A percentile compares a stretch with the other conserved stretches of the same genome.
phyloP scores from a whole-genome alignment of 1,139 yeast species.

The Kodamaea ohmeri region DNA sequence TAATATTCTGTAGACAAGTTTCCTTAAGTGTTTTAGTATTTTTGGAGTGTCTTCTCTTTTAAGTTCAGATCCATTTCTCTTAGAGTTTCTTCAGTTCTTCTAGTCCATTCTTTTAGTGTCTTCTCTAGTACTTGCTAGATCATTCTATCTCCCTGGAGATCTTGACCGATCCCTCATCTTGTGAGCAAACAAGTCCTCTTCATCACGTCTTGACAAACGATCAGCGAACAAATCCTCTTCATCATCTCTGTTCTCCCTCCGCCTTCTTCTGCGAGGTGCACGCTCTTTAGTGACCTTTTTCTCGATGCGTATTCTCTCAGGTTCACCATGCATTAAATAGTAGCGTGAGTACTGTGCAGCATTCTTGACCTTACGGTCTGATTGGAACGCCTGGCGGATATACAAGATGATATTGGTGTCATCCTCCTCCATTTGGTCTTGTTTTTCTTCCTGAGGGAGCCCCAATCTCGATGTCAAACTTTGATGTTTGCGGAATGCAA shows the following conservation, averaged over 20 bases:
- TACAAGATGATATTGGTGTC: conserved; percentile 40
- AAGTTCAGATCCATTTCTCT: too few species aligned
- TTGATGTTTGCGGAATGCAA: conserved; percentile 36
- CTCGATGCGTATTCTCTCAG: conserved; percentile 38
- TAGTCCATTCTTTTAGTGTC: background rate
- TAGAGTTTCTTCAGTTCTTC: too few species aligned
- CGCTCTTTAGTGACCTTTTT: conserved; percentile 12
- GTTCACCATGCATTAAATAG: conserved; percentile 73
- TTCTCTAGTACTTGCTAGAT: background rate
- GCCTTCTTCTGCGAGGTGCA: conserved; percentile 9
- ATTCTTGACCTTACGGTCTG: conserved; percentile 58
- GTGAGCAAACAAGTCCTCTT: conserved; percentile 43
- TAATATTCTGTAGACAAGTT: too few species aligned
- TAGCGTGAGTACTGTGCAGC: conserved; percentile 63
- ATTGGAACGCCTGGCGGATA: conserved; percentile 50
- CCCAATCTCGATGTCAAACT: conserved; percentile 34
- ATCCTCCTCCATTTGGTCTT: conserved; percentile 40
- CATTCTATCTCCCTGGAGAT: conserved; percentile 17
- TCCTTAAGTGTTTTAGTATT: too few species aligned
- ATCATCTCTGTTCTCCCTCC: conserved; percentile 13
- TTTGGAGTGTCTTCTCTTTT: too few species aligned
- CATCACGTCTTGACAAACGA: conserved; percentile 20
- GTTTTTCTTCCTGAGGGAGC: conserved; percentile 18
- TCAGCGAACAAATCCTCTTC: conserved; percentile 18
- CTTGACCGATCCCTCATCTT: conserved; percentile 21